These are phyloP conservation scores for Plasmodium blacklocki DNA, from an alignment of 169 alveolate species.

Conservation along the genomic window DNA sequence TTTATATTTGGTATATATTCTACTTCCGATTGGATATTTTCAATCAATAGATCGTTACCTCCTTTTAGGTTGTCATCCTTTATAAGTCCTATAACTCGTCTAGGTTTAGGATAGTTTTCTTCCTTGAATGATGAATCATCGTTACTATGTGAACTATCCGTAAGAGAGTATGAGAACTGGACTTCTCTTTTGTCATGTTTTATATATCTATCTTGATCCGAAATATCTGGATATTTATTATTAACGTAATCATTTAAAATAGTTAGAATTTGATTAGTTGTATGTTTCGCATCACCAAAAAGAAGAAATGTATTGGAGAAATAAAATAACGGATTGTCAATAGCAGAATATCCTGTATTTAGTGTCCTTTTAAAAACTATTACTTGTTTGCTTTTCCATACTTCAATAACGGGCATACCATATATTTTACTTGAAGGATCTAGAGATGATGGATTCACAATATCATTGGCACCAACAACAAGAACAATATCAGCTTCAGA, in stretches of 20 bases:
- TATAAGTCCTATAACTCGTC: slow-evolving; percentile 82
- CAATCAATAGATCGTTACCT: background rate
- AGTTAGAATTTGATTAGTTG: slow-evolving; percentile 82
- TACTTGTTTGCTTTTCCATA: slow-evolving; percentile 93
- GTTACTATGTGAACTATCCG: slow-evolving; percentile 13
- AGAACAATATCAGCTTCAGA: slow-evolving; percentile 89
- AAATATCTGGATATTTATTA: slow-evolving; percentile 25
- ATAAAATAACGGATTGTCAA: slow-evolving; percentile 94
- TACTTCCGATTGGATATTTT: background rate
- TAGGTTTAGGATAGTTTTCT: slow-evolving; percentile 83
- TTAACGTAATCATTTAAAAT: slow-evolving; percentile 69
- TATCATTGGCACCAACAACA: slow-evolving; percentile 97
- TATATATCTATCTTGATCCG: slow-evolving; percentile 39
- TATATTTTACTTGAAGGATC: slow-evolving; percentile 90
- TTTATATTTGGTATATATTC: background rate
- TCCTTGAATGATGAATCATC: slow-evolving; percentile 76
- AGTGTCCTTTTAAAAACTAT: slow-evolving; percentile 93
- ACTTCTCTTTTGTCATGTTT: slow-evolving; percentile 11
- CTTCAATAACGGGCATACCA: slow-evolving; percentile 97
- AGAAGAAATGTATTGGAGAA: slow-evolving; percentile 91
- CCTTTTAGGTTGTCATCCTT: slow-evolving; percentile 51
- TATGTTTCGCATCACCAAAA: slow-evolving; percentile 92
- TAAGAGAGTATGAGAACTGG: slow-evolving; percentile 55
- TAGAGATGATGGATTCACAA: slow-evolving; percentile 94
- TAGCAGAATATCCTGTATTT: slow-evolving; percentile 96